phyloP scores from a whole-genome alignment of 495 filamentous ascomycete species.

The Pyronema domesticum region DNA sequence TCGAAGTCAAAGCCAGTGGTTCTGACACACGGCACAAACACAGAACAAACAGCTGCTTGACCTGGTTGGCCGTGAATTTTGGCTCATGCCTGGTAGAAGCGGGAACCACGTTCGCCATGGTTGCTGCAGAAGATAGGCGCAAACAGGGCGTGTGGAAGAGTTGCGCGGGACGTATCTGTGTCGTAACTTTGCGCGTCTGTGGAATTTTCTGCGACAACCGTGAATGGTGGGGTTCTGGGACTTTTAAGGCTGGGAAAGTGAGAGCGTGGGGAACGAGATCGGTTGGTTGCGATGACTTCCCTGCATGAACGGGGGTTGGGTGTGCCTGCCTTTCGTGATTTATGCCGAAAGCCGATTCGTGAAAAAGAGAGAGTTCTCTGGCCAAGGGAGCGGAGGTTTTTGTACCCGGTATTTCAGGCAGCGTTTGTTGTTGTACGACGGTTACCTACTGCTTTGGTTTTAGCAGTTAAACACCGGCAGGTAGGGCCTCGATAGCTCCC shows the following conservation, averaged over 20 bases:
- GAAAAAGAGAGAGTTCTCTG: no score
- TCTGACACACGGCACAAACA: conserved; percentile 64
- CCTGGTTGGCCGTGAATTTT: background rate
- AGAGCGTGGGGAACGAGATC: background rate
- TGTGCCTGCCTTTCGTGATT: no score
- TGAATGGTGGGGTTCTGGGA: background rate
- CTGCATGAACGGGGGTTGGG: no score
- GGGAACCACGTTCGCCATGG: background rate
- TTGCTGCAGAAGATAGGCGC: background rate
- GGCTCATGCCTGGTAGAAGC: background rate
- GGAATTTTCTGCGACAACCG: background rate
- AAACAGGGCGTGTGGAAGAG: background rate
- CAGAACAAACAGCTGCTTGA: conserved; percentile 2
- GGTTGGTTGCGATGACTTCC: no score
- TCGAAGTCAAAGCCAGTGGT: conserved; percentile 61
- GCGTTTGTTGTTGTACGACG: no score
- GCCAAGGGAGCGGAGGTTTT: no score
- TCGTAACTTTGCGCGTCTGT: background rate
- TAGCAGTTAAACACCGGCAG: no score
- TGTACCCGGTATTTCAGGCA: no score
- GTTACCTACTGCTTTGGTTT: no score
- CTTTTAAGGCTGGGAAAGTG: background rate
- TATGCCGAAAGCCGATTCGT: no score
- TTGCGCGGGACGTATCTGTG: background rate
- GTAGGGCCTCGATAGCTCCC: no score